These are phyloP conservation scores for Rosa lucieae DNA, from an alignment of 306 rosid species.

Conservation along the genomic window DNA sequence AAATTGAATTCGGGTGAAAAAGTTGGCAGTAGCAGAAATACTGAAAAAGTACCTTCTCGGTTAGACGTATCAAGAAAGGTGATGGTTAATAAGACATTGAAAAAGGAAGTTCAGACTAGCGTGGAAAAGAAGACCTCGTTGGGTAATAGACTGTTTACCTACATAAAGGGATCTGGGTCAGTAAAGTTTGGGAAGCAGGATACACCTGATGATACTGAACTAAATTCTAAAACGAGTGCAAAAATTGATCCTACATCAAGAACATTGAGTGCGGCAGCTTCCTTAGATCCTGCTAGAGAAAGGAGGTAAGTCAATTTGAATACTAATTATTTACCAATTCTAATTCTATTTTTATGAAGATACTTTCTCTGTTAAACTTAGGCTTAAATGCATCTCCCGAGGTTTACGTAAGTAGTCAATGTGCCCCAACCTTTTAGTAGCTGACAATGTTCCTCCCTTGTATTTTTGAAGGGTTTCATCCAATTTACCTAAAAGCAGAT, in stretches of 20 bases:
- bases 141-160: constrained; percentile 38
- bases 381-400: not conserved
- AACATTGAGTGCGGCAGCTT: constrained; percentile 27
- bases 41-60: constrained; percentile 36
- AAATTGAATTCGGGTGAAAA: constrained; percentile 33
- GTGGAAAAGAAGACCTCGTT: constrained; percentile 35
- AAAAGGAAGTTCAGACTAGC: constrained; percentile 41
- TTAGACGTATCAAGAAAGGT: constrained; percentile 41
- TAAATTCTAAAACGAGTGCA: constrained; percentile 15
- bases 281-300: constrained; percentile 65
- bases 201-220: constrained; percentile 24
- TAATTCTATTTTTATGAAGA: not conserved
- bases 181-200: constrained; percentile 40
- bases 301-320: constrained; percentile 52
- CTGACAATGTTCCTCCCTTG: not conserved
- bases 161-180: constrained; percentile 31
- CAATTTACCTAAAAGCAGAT: not conserved
- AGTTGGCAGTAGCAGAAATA: constrained; percentile 31
- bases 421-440: not conserved
- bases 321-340: not conserved
- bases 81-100: constrained; percentile 38
- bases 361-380: not conserved
- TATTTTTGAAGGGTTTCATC: not conserved
- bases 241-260: constrained; percentile 33
- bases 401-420: not conserved